A percentile compares a stretch with the other conserved stretches of the same genome.
phyloP scores from a whole-genome alignment of 768 basidiomycete species.

The Rhizopogon salebrosus region DNA sequence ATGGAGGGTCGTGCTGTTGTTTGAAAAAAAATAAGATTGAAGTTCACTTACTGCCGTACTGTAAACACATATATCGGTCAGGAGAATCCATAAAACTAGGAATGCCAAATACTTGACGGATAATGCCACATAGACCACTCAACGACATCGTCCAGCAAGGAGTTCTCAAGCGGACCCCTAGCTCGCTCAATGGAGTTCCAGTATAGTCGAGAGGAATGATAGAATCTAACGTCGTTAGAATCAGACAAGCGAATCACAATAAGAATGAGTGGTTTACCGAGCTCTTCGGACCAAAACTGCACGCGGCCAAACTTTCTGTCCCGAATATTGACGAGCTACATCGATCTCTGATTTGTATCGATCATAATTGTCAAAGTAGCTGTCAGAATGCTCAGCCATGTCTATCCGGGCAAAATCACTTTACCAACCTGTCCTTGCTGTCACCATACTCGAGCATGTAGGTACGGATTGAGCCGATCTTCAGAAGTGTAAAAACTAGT shows the following conservation, averaged over 20 bases:
- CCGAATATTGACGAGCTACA: conserved; percentile 61
- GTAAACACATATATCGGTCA: not conserved
- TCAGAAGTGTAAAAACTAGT: not conserved
- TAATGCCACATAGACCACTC: conserved; percentile 81
- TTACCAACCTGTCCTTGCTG: conserved; percentile 46
- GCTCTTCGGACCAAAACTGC: conserved; percentile 64
- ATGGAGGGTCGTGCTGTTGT: not conserved
- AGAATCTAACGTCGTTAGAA: conserved; percentile 36
- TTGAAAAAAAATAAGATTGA: not conserved
- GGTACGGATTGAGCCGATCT: conserved; percentile 48
- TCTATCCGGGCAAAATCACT: conserved; percentile 5
- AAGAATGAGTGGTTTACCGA: conserved; percentile 34
- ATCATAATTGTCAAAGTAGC: conserved; percentile 54
- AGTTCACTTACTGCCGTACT: conserved; percentile 25
- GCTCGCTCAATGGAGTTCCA: conserved; percentile 74
- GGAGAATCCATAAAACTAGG: not conserved
- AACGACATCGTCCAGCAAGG: conserved; percentile 63
- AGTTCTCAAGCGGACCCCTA: conserved; percentile 54
- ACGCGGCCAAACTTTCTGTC: conserved; percentile 75
- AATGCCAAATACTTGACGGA: conserved; percentile 34
- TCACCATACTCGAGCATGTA: conserved; percentile 76
- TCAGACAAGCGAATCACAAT: conserved; percentile 2
- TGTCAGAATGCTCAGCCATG: conserved; percentile 16
- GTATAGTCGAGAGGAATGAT: conserved; percentile 60
- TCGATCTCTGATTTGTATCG: conserved; percentile 56